These are phyloP conservation scores for Tolypocladium amazonense DNA, from an alignment of 2,329 filamentous ascomycete genomes.

Conservation along the genomic window DNA sequence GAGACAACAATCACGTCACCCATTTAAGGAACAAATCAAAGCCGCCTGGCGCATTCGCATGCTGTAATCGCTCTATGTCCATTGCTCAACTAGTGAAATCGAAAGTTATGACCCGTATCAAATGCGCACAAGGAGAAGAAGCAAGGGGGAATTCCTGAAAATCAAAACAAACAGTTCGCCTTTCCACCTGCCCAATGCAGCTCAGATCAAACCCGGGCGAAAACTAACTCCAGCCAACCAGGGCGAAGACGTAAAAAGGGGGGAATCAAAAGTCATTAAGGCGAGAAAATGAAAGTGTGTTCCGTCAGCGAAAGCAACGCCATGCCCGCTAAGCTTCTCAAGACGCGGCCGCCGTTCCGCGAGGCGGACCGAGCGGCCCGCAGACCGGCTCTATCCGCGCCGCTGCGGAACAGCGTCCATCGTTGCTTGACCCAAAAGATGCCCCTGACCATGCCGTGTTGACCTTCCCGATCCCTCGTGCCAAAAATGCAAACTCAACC, in stretches of 20 bases:
- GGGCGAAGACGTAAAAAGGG: background rate
- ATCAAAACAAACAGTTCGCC: background rate
- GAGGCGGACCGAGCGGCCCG: background rate
- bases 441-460: conserved; percentile 1
- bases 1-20: background rate
- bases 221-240: background rate
- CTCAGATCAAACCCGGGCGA: background rate
- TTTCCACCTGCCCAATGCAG: conserved; percentile 2
- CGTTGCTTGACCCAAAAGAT: background rate
- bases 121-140: background rate
- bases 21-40: background rate
- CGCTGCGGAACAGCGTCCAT: background rate
- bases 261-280: conserved; percentile 2
- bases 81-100: background rate
- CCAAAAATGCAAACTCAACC: conserved; percentile 4
- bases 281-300: background rate
- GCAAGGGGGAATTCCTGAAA: background rate
- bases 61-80: background rate
- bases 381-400: background rate
- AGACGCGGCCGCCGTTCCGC: background rate
- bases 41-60: background rate
- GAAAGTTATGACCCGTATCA: background rate
- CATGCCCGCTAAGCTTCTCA: background rate
- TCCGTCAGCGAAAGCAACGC: background rate
- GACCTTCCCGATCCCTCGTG: conserved; percentile 1